Percentiles rank a stretch among this genome's conserved stretches.
Conservation (phyloP, 2,329 filamentous ascomycete species). For the Calonectria naviculata region DNA sequence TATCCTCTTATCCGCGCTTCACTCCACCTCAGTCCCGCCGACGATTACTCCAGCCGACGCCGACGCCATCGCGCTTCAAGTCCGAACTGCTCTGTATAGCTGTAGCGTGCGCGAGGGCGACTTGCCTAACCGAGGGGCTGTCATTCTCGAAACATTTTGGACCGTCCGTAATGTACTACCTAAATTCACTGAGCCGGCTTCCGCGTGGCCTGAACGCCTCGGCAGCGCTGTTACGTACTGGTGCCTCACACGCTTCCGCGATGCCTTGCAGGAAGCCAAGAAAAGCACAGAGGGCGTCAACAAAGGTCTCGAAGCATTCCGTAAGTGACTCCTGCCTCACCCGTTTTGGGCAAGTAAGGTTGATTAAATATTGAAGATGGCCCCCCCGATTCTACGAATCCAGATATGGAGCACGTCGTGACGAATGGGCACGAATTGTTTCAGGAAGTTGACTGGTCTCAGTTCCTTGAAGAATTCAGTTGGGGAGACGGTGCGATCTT, state of each 20-base stretch:
- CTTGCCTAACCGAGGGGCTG: slow-evolving; percentile 56
- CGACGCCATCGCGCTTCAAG: slow-evolving; percentile 43
- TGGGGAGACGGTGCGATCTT: slow-evolving; percentile 51
- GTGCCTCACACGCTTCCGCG: slow-evolving; percentile 60
- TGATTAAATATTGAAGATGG: slow-evolving; percentile 4
- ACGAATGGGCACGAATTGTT: slow-evolving; percentile 47
- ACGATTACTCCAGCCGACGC: slow-evolving; percentile 46
- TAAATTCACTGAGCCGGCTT: slow-evolving; percentile 52
- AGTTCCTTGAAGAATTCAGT: slow-evolving; percentile 63
- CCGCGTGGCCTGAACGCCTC: slow-evolving; percentile 57
- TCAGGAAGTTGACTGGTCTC: slow-evolving; percentile 61
- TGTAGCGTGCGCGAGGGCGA: slow-evolving; percentile 62
- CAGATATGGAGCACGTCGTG: slow-evolving; percentile 29
- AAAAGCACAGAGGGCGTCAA: slow-evolving; percentile 44
- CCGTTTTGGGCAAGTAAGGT: background rate
- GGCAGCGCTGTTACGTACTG: slow-evolving; percentile 62
- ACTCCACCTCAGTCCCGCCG: slow-evolving; percentile 53
- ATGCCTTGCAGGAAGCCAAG: slow-evolving; percentile 51
- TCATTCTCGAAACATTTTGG: slow-evolving; percentile 63
- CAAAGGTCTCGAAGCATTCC: slow-evolving; percentile 43
- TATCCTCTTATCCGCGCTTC: slow-evolving; percentile 57
- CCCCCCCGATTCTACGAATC: background rate
- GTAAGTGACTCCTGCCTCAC: slow-evolving; percentile 34
- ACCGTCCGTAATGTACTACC: slow-evolving; percentile 51
- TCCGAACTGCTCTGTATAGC: slow-evolving; percentile 50